These are phyloP conservation scores for Lobosporangium transversale DNA, from an alignment of 192 early-diverging fungal species.

Conservation along the genomic window DNA sequence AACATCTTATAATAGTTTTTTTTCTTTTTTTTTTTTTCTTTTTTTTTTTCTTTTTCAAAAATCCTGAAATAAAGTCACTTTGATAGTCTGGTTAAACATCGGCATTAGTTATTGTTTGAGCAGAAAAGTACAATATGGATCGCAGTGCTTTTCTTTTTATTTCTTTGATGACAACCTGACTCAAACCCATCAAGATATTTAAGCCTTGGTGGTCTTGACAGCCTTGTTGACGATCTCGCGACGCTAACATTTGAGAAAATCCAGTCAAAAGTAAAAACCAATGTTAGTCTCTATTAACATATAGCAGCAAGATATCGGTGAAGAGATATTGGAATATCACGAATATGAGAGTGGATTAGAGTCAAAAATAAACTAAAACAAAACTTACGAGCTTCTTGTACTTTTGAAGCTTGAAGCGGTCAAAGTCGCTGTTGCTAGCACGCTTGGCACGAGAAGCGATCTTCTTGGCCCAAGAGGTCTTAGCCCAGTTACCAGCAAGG, in stretches of 20 bases:
- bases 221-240: slow-evolving; percentile 54
- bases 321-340: no score
- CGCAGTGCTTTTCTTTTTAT: slow-evolving; percentile 34
- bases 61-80: no score
- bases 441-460: slow-evolving; percentile 82
- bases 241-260: slow-evolving; percentile 11
- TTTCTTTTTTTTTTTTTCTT: no score
- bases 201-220: slow-evolving; percentile 52
- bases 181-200: slow-evolving; percentile 33
- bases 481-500: slow-evolving; percentile 80
- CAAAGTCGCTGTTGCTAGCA: slow-evolving; percentile 89
- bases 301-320: no score
- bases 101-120: no score
- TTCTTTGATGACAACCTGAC: slow-evolving; percentile 27
- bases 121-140: slow-evolving; percentile 19
- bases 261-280: background rate
- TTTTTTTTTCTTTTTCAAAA: no score
- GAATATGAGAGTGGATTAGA: no score
- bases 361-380: background rate
- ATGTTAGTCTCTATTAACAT: background rate
- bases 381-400: slow-evolving; percentile 87
- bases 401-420: slow-evolving; percentile 97
- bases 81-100: no score
- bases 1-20: no score
- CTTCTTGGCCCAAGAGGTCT: slow-evolving; percentile 98